Base-by-base conservation (phyloP, 768 basidiomycete genomes). In the Tulasnella sp. region DNA sequence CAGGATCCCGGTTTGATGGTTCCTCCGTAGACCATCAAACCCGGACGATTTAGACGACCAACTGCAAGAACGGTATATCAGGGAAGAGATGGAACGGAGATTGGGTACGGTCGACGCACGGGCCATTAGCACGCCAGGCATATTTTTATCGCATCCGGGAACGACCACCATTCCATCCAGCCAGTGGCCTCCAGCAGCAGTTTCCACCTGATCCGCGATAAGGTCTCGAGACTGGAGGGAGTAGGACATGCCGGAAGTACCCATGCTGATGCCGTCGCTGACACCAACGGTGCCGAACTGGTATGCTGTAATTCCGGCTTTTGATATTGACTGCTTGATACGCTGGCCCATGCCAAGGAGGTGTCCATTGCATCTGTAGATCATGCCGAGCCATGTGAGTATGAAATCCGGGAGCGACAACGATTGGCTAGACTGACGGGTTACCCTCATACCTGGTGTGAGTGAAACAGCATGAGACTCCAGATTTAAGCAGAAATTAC, bases 71-170 rank as follows among this genome's bases (percentile, higher is more conserved):
- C 52, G 67, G 49, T 19, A 36, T n/a, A 3, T 70, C 37, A 70
- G 68, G 31, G 37, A 45, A 72, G 9, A 36, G 45, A 37, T 64
- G 40, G 17, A 12, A 76, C 79, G 73, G 40, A 37, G 74, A 38
- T 25, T 8, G 37, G 34, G 42, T 52, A n/a, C 71, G 71, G 73
- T 71, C 15, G 36, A 89, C 93, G 84, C 80, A 94, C 93, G 89
- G 69, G 95, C 97, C 88, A 99, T 99, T 80, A 98, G 86, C 45
- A 97, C 96, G 78, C 97, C 97, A n/a, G 97, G 97, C 97, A 99
- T 99, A 85, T 99, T 99, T 85, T 99, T 99, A 86, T 99, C 97
- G 82, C 95, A 99, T 52, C 96, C 97, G 29, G 97, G 97, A 73
- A 99, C 87, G 77, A 94, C 95, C 49, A 98, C 94, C 92, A 97